Conservation (phyloP, 2,329 filamentous ascomycete genomes). For the Ceratocystis smalleyi region DNA sequence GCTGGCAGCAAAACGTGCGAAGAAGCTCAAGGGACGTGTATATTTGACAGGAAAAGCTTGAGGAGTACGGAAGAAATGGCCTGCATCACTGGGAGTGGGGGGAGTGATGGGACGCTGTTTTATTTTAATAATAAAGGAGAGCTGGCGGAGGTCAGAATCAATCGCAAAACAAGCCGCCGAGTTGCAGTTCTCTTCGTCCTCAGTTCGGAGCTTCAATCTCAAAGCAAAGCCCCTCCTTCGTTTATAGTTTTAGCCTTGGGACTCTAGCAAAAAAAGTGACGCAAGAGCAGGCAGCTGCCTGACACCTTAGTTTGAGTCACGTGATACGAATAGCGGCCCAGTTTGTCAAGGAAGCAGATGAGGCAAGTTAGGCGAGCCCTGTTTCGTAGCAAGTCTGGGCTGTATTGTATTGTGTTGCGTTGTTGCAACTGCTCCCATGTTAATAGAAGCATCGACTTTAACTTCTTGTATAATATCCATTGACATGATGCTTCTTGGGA, state of each 20-base stretch:
- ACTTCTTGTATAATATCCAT: no score
- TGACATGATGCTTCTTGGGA: neutral
- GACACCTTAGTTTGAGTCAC: neutral
- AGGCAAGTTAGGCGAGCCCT: no score
- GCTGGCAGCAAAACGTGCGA: neutral
- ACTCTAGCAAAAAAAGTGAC: neutral
- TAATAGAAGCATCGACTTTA: no score
- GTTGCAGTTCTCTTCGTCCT: neutral
- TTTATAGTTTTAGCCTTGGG: neutral
- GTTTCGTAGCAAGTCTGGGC: no score
- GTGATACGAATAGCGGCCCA: neutral
- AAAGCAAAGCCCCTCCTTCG: conserved; percentile 4
- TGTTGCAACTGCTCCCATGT: no score
- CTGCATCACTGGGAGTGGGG: neutral
- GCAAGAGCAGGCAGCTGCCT: neutral
- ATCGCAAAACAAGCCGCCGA: neutral
- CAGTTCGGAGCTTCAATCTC: neutral
- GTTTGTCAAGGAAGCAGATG: no score
- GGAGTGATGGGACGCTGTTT: neutral
- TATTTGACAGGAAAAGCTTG: conserved; percentile 2
- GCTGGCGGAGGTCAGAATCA: neutral
- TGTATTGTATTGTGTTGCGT: no score
- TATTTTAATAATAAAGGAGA: neutral
- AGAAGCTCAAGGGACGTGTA: neutral
- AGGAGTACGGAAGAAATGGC: neutral